Base-by-base conservation (phyloP, 1,284 basidiomycete species). In the Peniophora sp. region DNA sequence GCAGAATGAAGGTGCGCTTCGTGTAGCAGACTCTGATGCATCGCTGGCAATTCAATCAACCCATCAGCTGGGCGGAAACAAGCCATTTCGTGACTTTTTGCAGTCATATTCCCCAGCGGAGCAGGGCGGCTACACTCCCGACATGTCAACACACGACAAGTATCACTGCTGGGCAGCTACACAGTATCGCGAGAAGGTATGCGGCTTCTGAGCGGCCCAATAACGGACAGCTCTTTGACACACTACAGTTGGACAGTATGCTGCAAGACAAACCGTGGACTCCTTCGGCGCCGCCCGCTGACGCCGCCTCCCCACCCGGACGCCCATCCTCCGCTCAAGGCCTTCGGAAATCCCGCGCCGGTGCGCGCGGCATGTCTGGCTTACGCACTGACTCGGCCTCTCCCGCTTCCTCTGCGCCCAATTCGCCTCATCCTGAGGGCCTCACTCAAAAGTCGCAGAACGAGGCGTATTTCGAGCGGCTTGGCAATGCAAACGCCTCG, bases 151-250 rank as follows among this genome's bases (percentile, higher is more conserved):
- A 49, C 78, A 85, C 56, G 88, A 93, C 50, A 92, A 85, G 52
- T 97, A 97, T 68, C 89, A 92, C 63, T 88, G 80, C 42, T 96
- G 93, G 91, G 88, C 92, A 3, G 93, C 92, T 1, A 73, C 86
- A 3, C 91, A 96, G 68, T 97, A 96, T 68, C 81, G 88, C 45
- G 88, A 92, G 68, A 97, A 95, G 77, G 91, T 89, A 32, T 32
- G 57, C 54, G 64, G 54, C 42, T 8, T 35, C 18, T 32, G 10
- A 35, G 5, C 24, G 34, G n/a, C n/a, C n/a, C 32, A 8, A 20
- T 20, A 41, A 15, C 15, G 8, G 8, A n/a, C 8, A 20, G 8
- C 15, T 41, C 8, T 41, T 58, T 59, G 45, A 60, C 1, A 20
- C 3, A 22, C 24, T 49, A 41, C 58, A 92, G 89, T 71, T 92